Evolutionary conservation across 1,284 basidiomycete species (phyloP), one percentile per base, ranked within the genome.

Genomic region (Schizopora paradoxa): DNA sequence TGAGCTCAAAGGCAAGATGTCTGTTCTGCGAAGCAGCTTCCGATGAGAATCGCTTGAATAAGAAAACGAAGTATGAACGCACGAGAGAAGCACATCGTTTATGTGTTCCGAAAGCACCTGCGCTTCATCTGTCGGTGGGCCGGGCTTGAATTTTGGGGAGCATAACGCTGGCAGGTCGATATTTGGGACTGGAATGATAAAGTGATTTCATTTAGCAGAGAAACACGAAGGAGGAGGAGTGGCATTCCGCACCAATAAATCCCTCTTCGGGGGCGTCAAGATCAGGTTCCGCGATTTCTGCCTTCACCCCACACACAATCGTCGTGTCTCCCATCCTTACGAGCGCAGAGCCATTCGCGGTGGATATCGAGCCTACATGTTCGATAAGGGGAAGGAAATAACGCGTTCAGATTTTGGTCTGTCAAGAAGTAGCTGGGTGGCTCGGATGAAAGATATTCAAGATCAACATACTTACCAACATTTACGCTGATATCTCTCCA

Each of bases 151-250:
- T 56, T 81, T 82, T 0, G 93, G 83, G 7, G 91, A 94, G 63
- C 89, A 96, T 43, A 97, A 76, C 0, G 95, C 88, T 0, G 92
- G 87, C 0, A 99, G 75, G 62, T 99, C 95, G 51, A 97, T 69
- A 61, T 97, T 90, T 3, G 87, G 85, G 0, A 88, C 85, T 87
- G 51, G 41, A 41, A n/a, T n/a, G n/a, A n/a, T n/a, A n/a, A n/a
- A n/a, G n/a, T 34, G 10, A 18, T 32, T 32, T 14, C 32, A 31
- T 49, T 36, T 11, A 45, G 46, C 34, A 21, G 38, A 22, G 29
- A n/a, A n/a, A 26, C 6, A 23, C 8, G 25, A 6, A 44, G 36
- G 25, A 40, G 22, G 21, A 28, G 14, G 8, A 33, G 25, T 16
- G 7, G 22, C 21, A 36, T 22, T 5, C 26, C 13, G 29, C 55